Evolutionary conservation across 768 basidiomycete species (phyloP).

Genomic region (Boletus eberwhitei): DNA sequence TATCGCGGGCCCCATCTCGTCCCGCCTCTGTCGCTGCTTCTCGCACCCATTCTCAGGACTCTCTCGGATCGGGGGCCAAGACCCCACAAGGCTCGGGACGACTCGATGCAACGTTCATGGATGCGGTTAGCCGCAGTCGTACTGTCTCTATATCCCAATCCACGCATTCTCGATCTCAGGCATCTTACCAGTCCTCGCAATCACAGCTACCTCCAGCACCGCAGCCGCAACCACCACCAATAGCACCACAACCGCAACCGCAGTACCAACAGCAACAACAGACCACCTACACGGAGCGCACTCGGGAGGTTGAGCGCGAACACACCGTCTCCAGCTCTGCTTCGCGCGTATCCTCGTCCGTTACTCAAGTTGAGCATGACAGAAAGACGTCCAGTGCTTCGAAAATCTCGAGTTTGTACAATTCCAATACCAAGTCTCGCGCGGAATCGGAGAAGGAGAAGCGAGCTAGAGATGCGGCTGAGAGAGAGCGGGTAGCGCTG

Average conservation of each 20-base stretch:
- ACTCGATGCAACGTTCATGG: conserved; percentile 27
- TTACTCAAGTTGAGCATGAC: conserved; percentile 24
- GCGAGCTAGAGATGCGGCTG: conserved; percentile 17
- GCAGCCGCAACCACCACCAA: background rate
- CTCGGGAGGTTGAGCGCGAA: conserved; percentile 24
- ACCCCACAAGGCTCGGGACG: conserved; percentile 31
- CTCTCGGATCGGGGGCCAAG: conserved; percentile 28
- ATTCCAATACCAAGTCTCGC: conserved; percentile 8
- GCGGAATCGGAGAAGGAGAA: conserved; percentile 24
- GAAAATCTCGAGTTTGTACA: conserved; percentile 34
- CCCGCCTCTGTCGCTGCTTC: conserved; percentile 50
- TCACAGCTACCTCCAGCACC: background rate
- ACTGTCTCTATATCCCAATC: conserved; percentile 22
- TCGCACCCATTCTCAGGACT: conserved; percentile 51
- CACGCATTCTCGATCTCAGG: conserved; percentile 14
- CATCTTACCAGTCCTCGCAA: conserved; percentile 11
- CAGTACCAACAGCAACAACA: conserved; percentile 11
- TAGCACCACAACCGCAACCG: background rate
- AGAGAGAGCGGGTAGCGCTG: conserved; percentile 15
- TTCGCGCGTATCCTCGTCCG: conserved; percentile 24
- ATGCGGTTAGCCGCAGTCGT: conserved; percentile 28
- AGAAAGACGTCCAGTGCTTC: conserved; percentile 25
- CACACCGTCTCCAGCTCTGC: conserved; percentile 24
- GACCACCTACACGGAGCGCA: conserved; percentile 23
- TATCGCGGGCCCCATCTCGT: conserved; percentile 38